Base-by-base conservation (phyloP, 2,329 filamentous ascomycete species). In the Septoria linicola region DNA sequence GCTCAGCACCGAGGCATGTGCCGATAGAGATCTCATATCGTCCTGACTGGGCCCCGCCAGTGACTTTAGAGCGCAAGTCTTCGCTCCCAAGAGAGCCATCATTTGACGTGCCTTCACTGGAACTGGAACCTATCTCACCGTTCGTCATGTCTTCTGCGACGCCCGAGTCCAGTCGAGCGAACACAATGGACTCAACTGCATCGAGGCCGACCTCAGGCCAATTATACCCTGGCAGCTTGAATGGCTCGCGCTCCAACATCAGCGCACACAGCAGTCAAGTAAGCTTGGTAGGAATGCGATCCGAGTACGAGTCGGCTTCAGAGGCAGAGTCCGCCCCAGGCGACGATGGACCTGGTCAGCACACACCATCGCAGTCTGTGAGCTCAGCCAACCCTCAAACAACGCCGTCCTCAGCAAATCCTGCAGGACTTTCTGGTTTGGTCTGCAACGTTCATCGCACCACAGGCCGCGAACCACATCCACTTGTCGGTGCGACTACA, bases 401-500 rank as follows among this genome's bases (percentile, higher is more conserved):
- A 13, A 44, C 55, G 19, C 40, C 54, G 13, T 54, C 52, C 41
- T 63, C 71, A 23, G 68, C 72, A 10, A 73, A 75, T 17, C 75
- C 80, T n/a, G 76, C 82, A 53, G 81, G 84, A 55, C 67, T 86
- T 21, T 85, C 83, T 4, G 83, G 82, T 3, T 70, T 87, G 51
- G 83, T 86, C 6, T 87, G 83, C 66, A 85, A 85, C 67, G 81
- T 86, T 19, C 80, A 85, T 61, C 76, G 91, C 58, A 97, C 93
- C 1, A 97, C 92, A 0, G 93, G 93, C 30, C 84, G 84, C 55
- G 91, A 97, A 66, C 93, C 93, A 2, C 89, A 88, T 64, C 88
- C 93, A 2, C 76, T 97, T 2, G 93, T 99, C 0, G 93, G 93
- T 25, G 92, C 93, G 4, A 96, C 93, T 0, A 97, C 93, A 0